Evolutionary conservation across 83 land plant species (phyloP), one percentile per base, ranked within the genome.

Genomic region (Larix sibirica): DNA sequence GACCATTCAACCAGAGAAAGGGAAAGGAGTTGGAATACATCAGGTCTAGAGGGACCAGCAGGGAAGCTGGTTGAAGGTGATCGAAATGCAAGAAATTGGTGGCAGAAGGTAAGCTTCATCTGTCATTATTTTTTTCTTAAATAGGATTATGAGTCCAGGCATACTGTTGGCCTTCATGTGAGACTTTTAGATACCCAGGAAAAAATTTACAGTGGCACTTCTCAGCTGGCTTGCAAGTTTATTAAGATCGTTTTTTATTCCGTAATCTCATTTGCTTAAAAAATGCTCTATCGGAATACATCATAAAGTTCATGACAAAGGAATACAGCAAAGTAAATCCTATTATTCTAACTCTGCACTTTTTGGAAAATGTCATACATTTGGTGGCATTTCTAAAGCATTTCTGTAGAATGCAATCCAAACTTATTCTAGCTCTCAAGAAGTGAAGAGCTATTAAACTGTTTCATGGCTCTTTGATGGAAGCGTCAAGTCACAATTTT

Each of bases 41-140:
- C 91, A 12, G 97, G 92, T 16, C 85, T 97, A 80, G 88, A 93
- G 74, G 99, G 99, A 18, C 56, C 93, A 40, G 91, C 93, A 44
- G 31, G 88, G 74, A 88, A 89, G 79, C 80, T 97, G 28, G 99
- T 96, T 36, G 91, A 97, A 80, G 95, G 97, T 26, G 99, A 97
- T 84, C 80, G 23, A 66, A 83, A 67, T 76, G 90, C 95, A 14
- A 87, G 91, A 64, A 97, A 96, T 81, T 97, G 99, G 99, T 89
- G 99, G 99, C 90, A 90, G 36, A 97, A 97, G 98, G 98, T 96
- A 89, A 62, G 23, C 1, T 81, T 21, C 40, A 69, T 36, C 44
- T 47, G 44, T 77, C 23, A 16, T 18, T 47, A 9, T 50, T 77
- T n/a, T 76, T 77, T 77, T 4, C 20, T 38, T 54, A 9, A 7